Conservation (phyloP, 768 basidiomycete genomes). For the Sarcodon aspratus region DNA sequence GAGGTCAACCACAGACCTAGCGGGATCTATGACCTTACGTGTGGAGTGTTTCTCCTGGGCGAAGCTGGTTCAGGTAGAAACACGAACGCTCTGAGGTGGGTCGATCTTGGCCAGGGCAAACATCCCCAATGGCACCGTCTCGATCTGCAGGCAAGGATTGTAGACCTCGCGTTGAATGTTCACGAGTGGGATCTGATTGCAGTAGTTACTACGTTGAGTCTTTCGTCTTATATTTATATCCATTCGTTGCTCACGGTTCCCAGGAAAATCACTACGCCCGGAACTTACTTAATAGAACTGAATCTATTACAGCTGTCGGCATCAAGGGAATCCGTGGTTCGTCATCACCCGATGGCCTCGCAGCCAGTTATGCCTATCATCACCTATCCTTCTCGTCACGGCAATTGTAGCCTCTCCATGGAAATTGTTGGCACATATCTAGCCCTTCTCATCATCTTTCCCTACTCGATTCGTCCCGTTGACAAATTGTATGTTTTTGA, state of each 20-base stretch:
- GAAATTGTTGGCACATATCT: conserved; percentile 13
- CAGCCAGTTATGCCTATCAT: conserved; percentile 8
- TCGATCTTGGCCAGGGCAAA: neutral
- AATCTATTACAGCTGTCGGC: conserved; percentile 10
- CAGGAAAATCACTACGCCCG: neutral
- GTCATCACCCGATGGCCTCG: conserved; percentile 9
- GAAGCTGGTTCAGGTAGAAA: conserved; percentile 1
- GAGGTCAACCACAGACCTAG: conserved; percentile 8
- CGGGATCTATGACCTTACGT: conserved; percentile 15
- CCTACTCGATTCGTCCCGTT: conserved; percentile 2
- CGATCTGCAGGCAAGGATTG: conserved; percentile 8
- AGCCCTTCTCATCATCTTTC: conserved; percentile 10
- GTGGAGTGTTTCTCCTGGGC: conserved; percentile 10
- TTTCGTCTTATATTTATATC: neutral
- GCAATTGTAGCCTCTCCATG: conserved; percentile 9
- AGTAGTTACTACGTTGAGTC: conserved; percentile 6
- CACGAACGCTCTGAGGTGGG: neutral
- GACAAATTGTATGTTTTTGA: conserved; percentile 12
- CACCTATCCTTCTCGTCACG: conserved; percentile 5
- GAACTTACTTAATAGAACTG: conserved; percentile 6
- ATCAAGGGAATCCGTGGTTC: conserved; percentile 3
- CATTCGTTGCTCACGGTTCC: neutral
- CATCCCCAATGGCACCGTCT: conserved; percentile 6
- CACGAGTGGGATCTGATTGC: conserved; percentile 14
- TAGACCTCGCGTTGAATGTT: conserved; percentile 12